Evolutionary conservation across 768 basidiomycete genomes (phyloP), one percentile per base, ranked within the genome.

Genomic region (Melanogaster broomeanus): DNA sequence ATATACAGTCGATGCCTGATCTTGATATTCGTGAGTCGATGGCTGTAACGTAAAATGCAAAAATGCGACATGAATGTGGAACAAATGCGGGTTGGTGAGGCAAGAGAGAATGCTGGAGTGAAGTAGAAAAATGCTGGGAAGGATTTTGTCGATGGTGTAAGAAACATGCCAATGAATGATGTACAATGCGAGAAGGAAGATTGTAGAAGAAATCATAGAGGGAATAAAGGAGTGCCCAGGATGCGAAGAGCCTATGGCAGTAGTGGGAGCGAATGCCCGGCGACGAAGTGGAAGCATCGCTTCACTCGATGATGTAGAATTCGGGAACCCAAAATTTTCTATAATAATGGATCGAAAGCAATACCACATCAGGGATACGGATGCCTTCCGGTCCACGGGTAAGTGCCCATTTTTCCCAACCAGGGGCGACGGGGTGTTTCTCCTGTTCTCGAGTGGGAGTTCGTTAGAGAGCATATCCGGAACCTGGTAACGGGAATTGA

Each of bases 311-410:
- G 52, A 67, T 58, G 35, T 68, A 66, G 45, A 67, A 35, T 31
- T 67, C 66, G 27, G 66, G 66, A 3, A 67, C 41, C 66, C 66
- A 67, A 6, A 52, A 34, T n/a, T 55, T 59, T n/a, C 51, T 48
- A 42, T 68, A 68, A 42, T 66, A 62, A 49, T 67, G 67, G 3
- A 60, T 27, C 25, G 61, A 59, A 0, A 68, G 33, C 11, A 67
- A 35, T 11, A 56, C 53, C 8, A 68, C 30, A 12, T 64, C 62
- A 10, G 45, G 24, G 2, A 33, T 22, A 8, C 46, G 51, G n/a
- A 66, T 57, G 35, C 52, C 56, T 49, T 62, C 55, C 8, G 45
- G 15, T 12, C 53, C 49, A 7, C 45, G 12, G 4, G 54, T 54
- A 10, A 66, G 37, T 0, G 57, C 57, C 66, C 66, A 68, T 42